Base-by-base conservation (phyloP, 306 rosid species). In the Prunus mira region DNA sequence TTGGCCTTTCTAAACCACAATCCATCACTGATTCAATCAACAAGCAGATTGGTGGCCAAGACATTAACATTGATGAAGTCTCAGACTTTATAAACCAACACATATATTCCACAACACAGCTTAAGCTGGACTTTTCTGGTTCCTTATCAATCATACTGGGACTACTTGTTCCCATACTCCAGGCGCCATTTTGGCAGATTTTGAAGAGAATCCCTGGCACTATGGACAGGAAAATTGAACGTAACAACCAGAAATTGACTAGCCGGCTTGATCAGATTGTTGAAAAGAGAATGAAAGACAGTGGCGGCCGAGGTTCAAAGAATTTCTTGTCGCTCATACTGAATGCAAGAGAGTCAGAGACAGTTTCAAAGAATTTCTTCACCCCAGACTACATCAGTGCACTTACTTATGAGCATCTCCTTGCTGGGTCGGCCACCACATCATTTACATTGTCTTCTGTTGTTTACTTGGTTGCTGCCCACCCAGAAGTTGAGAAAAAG, bases 371-470 rank as follows among this genome's bases (percentile, higher is more conserved):
- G 64, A 85, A 79, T 69, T 87, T 88, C 17, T 89, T 95, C 81
- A 84, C 90, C 25, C 85, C 87, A 3, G 97, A 95, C 61, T 90
- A 92, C 61, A 80, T 92, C 18, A 92, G 88, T 56, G 98, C 98
- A 38, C 88, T 92, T 56, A 86, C 96, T 30, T 95, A 95, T 46
- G 98, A 95, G 77, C 98, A 95, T 73, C 56, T 95, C 6, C 92
- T 95, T 75, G 97, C 97, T 32, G 98, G 98, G 2, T 95, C 97
- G 6, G 90, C 96, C 32, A 95, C 98, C 57, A 88, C 97, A 0
- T 71, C 98, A 50, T 95, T 95, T 81, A 92, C 98, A 0, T 41
- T 95, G 81, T 92, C 96, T 70, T 90, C 95, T 13, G 20, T 84
- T 79, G 85, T 92, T 50, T 95, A 95, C 81, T 85, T 95, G 83